Evolutionary conservation across 495 filamentous ascomycete genomes (phyloP).

Genomic region (Eremomyces bilateralis): DNA sequence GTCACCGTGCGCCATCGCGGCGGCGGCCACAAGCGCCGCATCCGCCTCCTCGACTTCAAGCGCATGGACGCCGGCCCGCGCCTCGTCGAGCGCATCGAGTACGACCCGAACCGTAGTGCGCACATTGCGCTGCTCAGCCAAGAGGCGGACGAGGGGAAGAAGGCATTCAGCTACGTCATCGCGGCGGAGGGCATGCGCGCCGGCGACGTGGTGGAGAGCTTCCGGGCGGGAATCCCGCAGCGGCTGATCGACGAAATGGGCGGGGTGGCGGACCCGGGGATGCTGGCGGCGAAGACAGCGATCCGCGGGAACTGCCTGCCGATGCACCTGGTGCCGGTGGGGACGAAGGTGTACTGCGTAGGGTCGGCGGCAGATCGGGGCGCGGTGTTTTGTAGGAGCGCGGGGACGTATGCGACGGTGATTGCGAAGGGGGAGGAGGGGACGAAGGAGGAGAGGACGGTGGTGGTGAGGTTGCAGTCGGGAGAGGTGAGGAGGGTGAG

Average conservation of each 20-base stretch:
- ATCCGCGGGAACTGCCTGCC: conserved; percentile 91
- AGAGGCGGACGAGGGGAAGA: conserved; percentile 41
- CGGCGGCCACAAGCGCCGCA: conserved; percentile 75
- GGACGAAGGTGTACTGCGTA: conserved; percentile 75
- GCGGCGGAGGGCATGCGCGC: conserved; percentile 83
- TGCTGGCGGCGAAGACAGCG: conserved; percentile 79
- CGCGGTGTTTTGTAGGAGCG: conserved; percentile 80
- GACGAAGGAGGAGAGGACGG: conserved; percentile 31
- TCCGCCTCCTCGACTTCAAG: conserved; percentile 72
- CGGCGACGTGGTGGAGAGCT: conserved; percentile 81
- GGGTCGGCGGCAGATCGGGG: conserved; percentile 41
- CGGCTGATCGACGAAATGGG: conserved; percentile 78
- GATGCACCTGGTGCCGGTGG: conserved; percentile 80
- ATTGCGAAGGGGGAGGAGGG: conserved; percentile 61
- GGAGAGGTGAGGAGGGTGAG: conserved; percentile 76
- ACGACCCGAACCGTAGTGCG: conserved; percentile 79
- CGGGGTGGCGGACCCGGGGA: conserved; percentile 74
- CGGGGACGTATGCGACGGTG: conserved; percentile 75
- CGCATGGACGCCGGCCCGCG: conserved; percentile 59
- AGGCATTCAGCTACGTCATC: conserved; percentile 65
- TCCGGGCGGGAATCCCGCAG: conserved; percentile 65
- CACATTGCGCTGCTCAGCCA: conserved; percentile 76
- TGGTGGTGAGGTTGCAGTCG: conserved; percentile 69
- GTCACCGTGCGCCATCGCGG: conserved; percentile 81
- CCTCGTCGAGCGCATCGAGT: conserved; percentile 78